Evolutionary conservation across 192 early-diverging fungal species (phyloP).

Genomic region (Backusella australiensis): DNA sequence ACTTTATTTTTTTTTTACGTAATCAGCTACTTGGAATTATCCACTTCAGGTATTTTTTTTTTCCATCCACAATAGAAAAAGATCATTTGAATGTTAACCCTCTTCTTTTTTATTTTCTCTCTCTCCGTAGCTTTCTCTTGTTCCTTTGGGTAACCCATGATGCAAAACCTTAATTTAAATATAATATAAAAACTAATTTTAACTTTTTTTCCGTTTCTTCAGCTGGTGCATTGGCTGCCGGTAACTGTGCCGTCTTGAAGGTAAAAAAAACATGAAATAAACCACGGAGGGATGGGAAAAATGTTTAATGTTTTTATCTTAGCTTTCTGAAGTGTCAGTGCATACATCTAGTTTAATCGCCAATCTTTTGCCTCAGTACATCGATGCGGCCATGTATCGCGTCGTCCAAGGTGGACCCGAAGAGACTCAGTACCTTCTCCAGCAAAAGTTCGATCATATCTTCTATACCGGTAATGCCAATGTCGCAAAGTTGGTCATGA

Average conservation of each 20-base stretch:
- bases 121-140: constrained; percentile 6
- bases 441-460: constrained; percentile 83
- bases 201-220: neutral
- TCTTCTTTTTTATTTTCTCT: constrained; percentile 1
- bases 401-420: constrained; percentile 78
- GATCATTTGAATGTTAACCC: neutral
- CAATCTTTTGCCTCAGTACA: constrained; percentile 66
- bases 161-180: neutral
- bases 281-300: neutral
- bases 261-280: neutral
- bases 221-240: constrained; percentile 87
- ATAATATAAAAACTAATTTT: neutral
- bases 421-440: constrained; percentile 75
- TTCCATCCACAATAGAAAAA: too few species aligned
- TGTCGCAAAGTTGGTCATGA: constrained; percentile 81
- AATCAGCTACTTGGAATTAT: constrained; percentile 46
- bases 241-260: constrained; percentile 77
- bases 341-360: constrained; percentile 66
- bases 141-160: neutral
- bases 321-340: constrained; percentile 78
- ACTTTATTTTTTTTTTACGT: neutral
- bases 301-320: neutral
- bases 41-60: constrained; percentile 38
- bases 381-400: constrained; percentile 64
- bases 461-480: constrained; percentile 86